Evolutionary conservation across 495 filamentous ascomycete genomes (phyloP).

Genomic region (Xylaria acuta): DNA sequence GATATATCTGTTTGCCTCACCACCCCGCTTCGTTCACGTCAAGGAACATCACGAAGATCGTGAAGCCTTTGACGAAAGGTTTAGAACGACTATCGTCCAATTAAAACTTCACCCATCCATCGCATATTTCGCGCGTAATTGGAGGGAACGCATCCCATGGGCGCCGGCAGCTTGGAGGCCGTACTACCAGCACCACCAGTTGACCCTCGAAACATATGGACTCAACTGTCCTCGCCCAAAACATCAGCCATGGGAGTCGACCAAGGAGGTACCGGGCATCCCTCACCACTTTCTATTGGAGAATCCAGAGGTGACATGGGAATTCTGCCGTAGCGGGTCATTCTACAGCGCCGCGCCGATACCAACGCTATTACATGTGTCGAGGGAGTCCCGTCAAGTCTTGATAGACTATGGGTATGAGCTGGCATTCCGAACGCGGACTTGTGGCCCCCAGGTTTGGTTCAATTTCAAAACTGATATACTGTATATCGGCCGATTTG

Average conservation of each 20-base stretch:
- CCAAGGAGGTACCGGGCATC: not conserved
- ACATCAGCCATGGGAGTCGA: conserved; percentile 14
- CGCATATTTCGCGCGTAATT: conserved; percentile 12
- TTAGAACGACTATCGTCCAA: not conserved
- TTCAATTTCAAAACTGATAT: conserved; percentile 28
- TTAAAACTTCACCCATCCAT: conserved; percentile 14
- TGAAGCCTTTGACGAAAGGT: conserved; percentile 4
- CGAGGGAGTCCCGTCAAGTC: conserved; percentile 27
- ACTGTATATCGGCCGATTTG: conserved; percentile 7
- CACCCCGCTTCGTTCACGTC: conserved; percentile 24
- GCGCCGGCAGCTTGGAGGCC: not conserved
- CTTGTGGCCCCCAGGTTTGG: conserved; percentile 24
- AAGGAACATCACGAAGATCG: conserved; percentile 9
- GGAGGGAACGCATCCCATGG: not conserved
- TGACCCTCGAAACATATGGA: conserved; percentile 4
- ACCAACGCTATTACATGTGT: conserved; percentile 27
- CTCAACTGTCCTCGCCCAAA: not conserved
- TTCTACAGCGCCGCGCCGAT: conserved; percentile 27
- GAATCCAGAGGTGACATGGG: conserved; percentile 3
- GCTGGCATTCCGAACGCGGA: conserved; percentile 27
- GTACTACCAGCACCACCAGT: not conserved
- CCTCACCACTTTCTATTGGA: conserved; percentile 5
- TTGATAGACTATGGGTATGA: conserved; percentile 27
- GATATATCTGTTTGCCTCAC: conserved; percentile 20
- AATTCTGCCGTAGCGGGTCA: not conserved